phyloP scores from a whole-genome alignment of 768 basidiomycete genomes.

The Pleurotus platypus region DNA sequence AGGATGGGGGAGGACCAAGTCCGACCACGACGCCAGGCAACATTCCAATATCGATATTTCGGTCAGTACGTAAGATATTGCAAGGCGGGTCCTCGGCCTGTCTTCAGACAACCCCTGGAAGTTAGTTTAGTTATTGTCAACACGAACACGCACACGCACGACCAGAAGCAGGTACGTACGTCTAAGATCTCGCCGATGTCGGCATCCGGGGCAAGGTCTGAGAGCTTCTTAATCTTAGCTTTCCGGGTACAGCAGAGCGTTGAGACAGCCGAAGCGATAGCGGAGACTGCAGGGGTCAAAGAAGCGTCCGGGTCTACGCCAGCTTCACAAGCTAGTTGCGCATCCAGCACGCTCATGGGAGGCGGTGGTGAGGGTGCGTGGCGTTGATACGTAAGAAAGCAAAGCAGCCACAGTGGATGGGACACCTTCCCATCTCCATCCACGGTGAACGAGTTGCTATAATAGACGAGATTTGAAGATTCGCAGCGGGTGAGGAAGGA shows the following conservation, averaged over 20 bases:
- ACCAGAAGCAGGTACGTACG: constrained; percentile 20
- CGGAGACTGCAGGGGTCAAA: not conserved
- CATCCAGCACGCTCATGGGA: not conserved
- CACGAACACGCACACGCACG: not conserved
- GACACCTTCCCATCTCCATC: constrained; percentile 53
- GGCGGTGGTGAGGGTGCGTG: not conserved
- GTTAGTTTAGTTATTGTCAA: too few species aligned
- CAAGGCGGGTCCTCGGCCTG: constrained; percentile 38
- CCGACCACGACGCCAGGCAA: constrained; percentile 43
- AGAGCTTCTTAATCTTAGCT: constrained; percentile 22
- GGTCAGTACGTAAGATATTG: constrained; percentile 41
- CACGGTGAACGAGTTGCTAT: constrained; percentile 26
- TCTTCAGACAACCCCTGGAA: constrained; percentile 32
- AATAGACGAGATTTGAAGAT: not conserved
- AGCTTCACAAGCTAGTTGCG: not conserved
- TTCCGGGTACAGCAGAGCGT: constrained; percentile 29
- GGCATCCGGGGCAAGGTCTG: constrained; percentile 9
- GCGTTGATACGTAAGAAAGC: constrained; percentile 11
- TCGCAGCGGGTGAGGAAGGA: not conserved
- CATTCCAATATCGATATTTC: constrained; percentile 53
- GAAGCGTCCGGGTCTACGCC: not conserved
- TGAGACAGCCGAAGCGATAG: constrained; percentile 17
- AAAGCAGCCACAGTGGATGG: constrained; percentile 45
- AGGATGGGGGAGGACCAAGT: constrained; percentile 7
- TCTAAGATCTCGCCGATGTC: constrained; percentile 35